These are phyloP conservation scores for Rhizopus arrhizus DNA, from an alignment of 371 early-diverging fungal species.

Conservation along the genomic window DNA sequence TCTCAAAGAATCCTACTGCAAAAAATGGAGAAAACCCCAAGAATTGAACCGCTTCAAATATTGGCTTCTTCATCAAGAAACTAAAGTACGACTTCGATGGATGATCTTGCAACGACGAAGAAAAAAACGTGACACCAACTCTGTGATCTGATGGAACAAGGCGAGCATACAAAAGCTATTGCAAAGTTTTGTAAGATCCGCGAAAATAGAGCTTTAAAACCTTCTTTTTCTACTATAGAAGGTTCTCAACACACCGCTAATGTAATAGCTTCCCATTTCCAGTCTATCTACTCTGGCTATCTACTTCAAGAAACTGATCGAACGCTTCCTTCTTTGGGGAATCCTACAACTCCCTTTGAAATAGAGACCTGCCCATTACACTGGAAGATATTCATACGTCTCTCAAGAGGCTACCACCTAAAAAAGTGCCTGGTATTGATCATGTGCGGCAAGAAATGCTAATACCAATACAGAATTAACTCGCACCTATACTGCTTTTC, in stretches of 20 bases:
- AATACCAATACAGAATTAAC: no score
- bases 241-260: constrained; percentile 10
- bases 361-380: neutral
- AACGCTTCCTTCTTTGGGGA: neutral
- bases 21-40: no score
- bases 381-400: neutral
- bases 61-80: no score
- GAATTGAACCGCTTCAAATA: no score
- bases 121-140: no score
- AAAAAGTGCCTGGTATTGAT: no score
- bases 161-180: no score
- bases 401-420: constrained; percentile 15
- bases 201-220: constrained; percentile 1
- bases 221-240: neutral
- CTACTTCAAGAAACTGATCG: neutral
- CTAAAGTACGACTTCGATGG: no score
- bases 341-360: neutral
- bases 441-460: neutral
- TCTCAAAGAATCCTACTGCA: no score
- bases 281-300: neutral
- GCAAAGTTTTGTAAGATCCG: constrained; percentile 2
- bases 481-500: no score
- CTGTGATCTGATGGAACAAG: no score
- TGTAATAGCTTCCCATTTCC: constrained; percentile 7
- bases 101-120: no score